These are phyloP conservation scores for Talaromyces trachyspermus DNA, from an alignment of 495 filamentous ascomycete species.

Conservation along the genomic window DNA sequence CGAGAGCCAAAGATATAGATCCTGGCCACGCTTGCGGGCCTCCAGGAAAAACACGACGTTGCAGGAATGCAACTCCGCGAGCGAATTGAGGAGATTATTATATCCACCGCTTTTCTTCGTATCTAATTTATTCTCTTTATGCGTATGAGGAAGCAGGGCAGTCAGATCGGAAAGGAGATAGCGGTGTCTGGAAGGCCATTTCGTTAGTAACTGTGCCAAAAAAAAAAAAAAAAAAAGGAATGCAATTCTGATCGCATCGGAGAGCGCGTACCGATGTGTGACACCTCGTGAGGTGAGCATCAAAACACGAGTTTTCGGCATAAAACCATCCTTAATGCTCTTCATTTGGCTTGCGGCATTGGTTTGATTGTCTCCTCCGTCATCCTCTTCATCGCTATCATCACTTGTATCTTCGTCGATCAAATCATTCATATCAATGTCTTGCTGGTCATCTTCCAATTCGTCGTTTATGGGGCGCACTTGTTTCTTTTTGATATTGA, in stretches of 20 bases:
- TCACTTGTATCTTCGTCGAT: slow-evolving; percentile 36
- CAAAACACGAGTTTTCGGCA: slow-evolving; percentile 64
- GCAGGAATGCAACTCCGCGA: slow-evolving; percentile 97
- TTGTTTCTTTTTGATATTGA: slow-evolving; percentile 59
- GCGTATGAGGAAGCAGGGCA: slow-evolving; percentile 78
- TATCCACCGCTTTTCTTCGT: slow-evolving; percentile 69
- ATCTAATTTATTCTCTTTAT: slow-evolving; percentile 94
- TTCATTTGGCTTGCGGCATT: slow-evolving; percentile 28
- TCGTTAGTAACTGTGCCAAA: slow-evolving; percentile 5
- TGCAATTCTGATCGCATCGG: no score
- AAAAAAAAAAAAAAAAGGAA: slow-evolving; percentile 4
- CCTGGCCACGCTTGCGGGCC: slow-evolving; percentile 80
- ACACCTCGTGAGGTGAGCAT: slow-evolving; percentile 86
- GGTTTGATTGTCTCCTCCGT: slow-evolving; percentile 35
- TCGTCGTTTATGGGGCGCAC: slow-evolving; percentile 24
- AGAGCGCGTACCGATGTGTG: slow-evolving; percentile 63
- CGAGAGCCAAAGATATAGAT: slow-evolving; percentile 83
- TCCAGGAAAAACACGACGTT: slow-evolving; percentile 98
- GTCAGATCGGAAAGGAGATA: slow-evolving; percentile 89
- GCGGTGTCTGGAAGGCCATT: slow-evolving; percentile 55
- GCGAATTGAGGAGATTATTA: slow-evolving; percentile 86
- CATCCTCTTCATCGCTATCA: slow-evolving; percentile 38
- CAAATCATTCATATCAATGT: slow-evolving; percentile 35
- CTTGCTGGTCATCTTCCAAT: slow-evolving; percentile 29
- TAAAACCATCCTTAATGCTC: slow-evolving; percentile 28